phyloP scores from a whole-genome alignment of 805 yeast species.

The Hemisphaericaspora nanyangensis region DNA sequence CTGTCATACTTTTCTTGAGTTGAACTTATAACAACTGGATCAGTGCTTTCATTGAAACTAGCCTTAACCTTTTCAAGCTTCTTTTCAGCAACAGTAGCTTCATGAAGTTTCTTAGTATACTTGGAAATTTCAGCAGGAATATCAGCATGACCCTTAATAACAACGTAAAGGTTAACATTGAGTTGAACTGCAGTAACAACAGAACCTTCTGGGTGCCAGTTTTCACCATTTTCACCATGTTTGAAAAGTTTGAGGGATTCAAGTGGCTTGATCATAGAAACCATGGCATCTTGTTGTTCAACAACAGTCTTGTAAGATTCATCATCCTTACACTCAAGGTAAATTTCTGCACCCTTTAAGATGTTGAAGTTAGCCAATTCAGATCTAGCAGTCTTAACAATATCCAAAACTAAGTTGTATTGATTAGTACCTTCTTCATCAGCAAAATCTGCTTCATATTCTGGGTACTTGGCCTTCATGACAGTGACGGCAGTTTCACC shows the following conservation, averaged over 20 bases:
- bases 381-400: conserved; percentile 90
- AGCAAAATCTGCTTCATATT: conserved; percentile 53
- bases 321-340: conserved; percentile 60
- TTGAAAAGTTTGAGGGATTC: conserved; percentile 66
- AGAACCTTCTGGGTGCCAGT: conserved; percentile 69
- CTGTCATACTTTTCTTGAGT: conserved; percentile 67
- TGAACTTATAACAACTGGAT: conserved; percentile 72
- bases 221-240: conserved; percentile 41
- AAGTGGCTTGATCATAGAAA: conserved; percentile 88
- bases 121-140: conserved; percentile 86
- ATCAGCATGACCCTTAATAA: conserved; percentile 93
- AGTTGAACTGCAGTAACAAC: conserved; percentile 81
- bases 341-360: conserved; percentile 81
- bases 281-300: conserved; percentile 76
- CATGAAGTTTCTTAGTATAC: conserved; percentile 71
- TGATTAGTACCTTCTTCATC: conserved; percentile 65
- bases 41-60: conserved; percentile 86
- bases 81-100: conserved; percentile 55
- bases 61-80: conserved; percentile 69
- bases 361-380: conserved; percentile 86
- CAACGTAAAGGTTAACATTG: conserved; percentile 77
- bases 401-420: conserved; percentile 79
- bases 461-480: conserved; percentile 78
- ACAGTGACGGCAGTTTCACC: conserved; percentile 69
- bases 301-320: conserved; percentile 50